Base-by-base conservation (phyloP, 1,284 basidiomycete genomes). In the Phylloboletellus chloephorus region DNA sequence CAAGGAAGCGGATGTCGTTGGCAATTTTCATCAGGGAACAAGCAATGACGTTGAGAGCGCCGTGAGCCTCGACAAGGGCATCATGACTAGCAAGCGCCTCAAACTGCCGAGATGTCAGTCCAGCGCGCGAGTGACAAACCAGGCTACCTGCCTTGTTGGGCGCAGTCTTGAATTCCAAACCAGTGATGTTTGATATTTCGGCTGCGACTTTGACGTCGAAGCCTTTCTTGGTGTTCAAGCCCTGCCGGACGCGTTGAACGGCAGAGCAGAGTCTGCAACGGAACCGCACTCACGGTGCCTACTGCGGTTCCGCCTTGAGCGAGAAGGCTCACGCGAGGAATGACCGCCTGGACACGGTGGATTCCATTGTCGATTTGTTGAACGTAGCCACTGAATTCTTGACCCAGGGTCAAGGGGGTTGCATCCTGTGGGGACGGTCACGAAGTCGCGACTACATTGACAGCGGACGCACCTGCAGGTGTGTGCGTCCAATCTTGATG, bases 231-330 rank as follows among this genome's bases (percentile, higher is more conserved):
- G 96, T 98, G 74, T 99, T 99, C 51, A 99, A 69, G 33, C 96
- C 95, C 91, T 92, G 52, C 24, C 46, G 13, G 29, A 23, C 12
- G 29, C n/a, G 28, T 60, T 11, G 35, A 36, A 26, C 25, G 33
- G 37, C 19, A 9, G 9, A 31, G 32, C 7, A 25, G 13, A 20
- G n/a, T 28, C 37, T 20, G 24, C 19, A 39, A 19, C 21, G 21
- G 15, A 23, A 21, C 17, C 13, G 11, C 15, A 69, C 82, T 65
- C 54, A 91, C 90, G 44, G 93, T 99, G 49, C 96, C 96, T 47
- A 99, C 96, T 39, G 96, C 96, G 24, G 96, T 99, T 49, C 96
- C 96, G 54, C 96, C 96, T 68, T 99, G 96, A 22, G 96, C 96
- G 42, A 99, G 79, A 60, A 85, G 72, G 61, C 88, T 89, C 49